A percentile compares a stretch with the other conserved stretches of the same genome.
Conservation (phyloP, 2,329 filamentous ascomycete species). For the Fusarium mexicanum region DNA sequence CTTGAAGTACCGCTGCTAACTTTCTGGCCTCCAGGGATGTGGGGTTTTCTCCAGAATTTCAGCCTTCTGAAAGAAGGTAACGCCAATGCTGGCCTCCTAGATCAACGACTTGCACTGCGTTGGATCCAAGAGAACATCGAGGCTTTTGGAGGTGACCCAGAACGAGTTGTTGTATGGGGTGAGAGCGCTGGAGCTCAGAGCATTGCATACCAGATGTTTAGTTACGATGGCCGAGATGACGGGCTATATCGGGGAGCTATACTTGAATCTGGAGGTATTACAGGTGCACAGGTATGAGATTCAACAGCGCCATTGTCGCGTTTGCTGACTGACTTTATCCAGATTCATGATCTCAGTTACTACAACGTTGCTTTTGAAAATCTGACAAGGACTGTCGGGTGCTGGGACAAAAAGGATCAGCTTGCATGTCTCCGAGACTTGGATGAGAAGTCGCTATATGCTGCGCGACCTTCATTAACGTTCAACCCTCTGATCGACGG, state of each 20-base stretch:
- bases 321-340: not conserved
- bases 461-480: slow-evolving; percentile 48
- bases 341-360: slow-evolving; percentile 42
- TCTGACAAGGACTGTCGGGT: slow-evolving; percentile 42
- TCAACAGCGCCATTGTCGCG: too few relatives aligned
- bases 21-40: slow-evolving; percentile 44
- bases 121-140: slow-evolving; percentile 65
- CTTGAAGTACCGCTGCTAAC: not conserved
- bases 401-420: slow-evolving; percentile 48
- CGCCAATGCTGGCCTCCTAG: slow-evolving; percentile 60
- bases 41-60: slow-evolving; percentile 62
- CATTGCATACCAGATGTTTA: slow-evolving; percentile 60
- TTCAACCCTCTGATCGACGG: slow-evolving; percentile 59
- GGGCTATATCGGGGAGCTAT: slow-evolving; percentile 64
- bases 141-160: slow-evolving; percentile 60
- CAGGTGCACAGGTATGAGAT: slow-evolving; percentile 31
- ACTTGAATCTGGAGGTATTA: slow-evolving; percentile 58
- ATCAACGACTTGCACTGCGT: slow-evolving; percentile 59
- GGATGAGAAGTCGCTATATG: slow-evolving; percentile 46
- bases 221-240: slow-evolving; percentile 66
- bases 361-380: slow-evolving; percentile 42
- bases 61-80: slow-evolving; percentile 54
- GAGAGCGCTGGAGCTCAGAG: slow-evolving; percentile 55
- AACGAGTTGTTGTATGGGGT: slow-evolving; percentile 60
- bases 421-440: slow-evolving; percentile 51